Conservation (phyloP, 1,139 yeast species). For the Yamadazyma sp. region DNA sequence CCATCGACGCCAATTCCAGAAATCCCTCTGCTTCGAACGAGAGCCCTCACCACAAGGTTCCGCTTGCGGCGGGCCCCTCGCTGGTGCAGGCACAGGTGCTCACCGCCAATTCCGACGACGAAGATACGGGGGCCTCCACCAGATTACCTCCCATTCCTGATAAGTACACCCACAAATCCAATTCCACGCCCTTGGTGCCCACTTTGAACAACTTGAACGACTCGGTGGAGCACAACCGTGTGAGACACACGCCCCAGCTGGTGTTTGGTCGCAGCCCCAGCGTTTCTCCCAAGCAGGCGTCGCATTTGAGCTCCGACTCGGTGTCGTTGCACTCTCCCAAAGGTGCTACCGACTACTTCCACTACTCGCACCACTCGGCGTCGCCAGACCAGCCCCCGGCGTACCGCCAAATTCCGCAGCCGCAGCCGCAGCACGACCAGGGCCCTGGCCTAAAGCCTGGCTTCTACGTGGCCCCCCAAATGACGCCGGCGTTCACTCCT, state of each 20-base stretch:
- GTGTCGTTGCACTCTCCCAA: slow-evolving; percentile 1
- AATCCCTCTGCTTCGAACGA: slow-evolving; percentile 10
- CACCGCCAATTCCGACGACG: neutral
- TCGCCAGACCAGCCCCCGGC: neutral
- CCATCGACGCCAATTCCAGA: slow-evolving; percentile 10
- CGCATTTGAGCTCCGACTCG: neutral
- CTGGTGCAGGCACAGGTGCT: neutral
- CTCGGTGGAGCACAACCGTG: too few species aligned
- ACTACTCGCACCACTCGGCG: slow-evolving; percentile 1
- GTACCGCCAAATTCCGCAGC: slow-evolving; percentile 1
- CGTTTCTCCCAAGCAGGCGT: slow-evolving; percentile 1
- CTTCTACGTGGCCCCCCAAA: neutral
- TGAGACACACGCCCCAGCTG: neutral
- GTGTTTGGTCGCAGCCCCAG: neutral
- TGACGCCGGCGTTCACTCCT: slow-evolving; percentile 1
- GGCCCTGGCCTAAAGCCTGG: neutral
- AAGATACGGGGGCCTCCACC: neutral
- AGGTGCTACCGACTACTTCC: slow-evolving; percentile 3
- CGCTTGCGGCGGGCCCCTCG: neutral
- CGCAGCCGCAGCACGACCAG: slow-evolving; percentile 1
- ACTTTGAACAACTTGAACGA: neutral
- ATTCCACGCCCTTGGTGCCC: slow-evolving; percentile 3
- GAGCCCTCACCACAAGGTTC: neutral
- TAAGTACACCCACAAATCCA: slow-evolving; percentile 1
- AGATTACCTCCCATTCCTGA: slow-evolving; percentile 1